Evolutionary conservation across 2,329 filamentous ascomycete species (phyloP).

Genomic region (Fonsecaea multimorphosa): DNA sequence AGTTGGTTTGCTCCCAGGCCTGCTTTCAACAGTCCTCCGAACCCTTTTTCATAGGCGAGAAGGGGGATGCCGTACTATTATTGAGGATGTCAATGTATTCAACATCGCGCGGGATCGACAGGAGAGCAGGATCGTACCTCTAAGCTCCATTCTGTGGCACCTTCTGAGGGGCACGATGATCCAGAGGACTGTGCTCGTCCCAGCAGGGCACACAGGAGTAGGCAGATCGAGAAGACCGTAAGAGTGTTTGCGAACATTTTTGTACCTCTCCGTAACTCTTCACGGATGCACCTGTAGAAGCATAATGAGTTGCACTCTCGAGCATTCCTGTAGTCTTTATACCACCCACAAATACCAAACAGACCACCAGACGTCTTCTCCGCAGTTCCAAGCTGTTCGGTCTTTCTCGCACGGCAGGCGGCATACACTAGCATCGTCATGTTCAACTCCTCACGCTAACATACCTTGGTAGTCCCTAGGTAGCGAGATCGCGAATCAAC

Average conservation of each 20-base stretch:
- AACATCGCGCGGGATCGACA: neutral
- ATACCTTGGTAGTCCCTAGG: neutral
- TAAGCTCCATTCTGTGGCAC: neutral
- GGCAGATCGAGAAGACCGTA: neutral
- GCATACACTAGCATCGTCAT: neutral
- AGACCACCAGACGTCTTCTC: neutral
- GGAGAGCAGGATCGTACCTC: neutral
- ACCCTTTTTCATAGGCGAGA: neutral
- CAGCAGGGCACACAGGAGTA: neutral
- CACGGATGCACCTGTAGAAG: neutral
- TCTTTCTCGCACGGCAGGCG: neutral
- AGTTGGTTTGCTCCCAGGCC: neutral
- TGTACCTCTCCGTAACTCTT: neutral
- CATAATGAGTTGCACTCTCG: neutral
- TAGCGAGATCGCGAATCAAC: neutral
- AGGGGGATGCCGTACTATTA: neutral
- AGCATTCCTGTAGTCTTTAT: neutral
- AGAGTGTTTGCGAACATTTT: neutral
- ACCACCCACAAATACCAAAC: no score
- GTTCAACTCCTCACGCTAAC: neutral
- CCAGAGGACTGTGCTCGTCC: neutral
- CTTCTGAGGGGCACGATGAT: neutral
- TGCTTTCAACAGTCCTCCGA: neutral
- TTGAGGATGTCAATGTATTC: neutral
- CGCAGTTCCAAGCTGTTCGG: neutral